Conservation (phyloP, 2,329 filamentous ascomycete genomes). For the Chaetomium globosum region DNA sequence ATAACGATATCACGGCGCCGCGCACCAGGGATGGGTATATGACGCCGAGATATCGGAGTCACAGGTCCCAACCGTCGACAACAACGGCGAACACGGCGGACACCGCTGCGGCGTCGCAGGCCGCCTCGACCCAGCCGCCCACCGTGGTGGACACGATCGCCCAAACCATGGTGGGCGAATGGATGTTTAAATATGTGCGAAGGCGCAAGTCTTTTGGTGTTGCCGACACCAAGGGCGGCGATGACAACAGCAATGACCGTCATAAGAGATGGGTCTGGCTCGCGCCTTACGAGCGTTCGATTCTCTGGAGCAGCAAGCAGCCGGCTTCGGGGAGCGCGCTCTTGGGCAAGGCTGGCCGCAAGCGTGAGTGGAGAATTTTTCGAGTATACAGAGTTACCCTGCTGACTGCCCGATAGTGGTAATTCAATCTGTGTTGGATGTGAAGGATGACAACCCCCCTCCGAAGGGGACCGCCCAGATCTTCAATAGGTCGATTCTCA, state of each 20-base stretch:
- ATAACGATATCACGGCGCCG: slow-evolving; percentile 70
- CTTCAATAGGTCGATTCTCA: slow-evolving; percentile 93
- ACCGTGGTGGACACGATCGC: slow-evolving; percentile 95
- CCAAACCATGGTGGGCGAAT: slow-evolving; percentile 97
- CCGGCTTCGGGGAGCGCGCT: slow-evolving; percentile 83
- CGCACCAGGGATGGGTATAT: slow-evolving; percentile 47
- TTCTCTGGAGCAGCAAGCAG: slow-evolving; percentile 98
- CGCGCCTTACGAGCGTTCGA: slow-evolving; percentile 90
- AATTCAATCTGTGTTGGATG: slow-evolving; percentile 95
- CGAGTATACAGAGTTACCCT: background rate
- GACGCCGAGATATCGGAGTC: slow-evolving; percentile 48
- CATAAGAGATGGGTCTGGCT: slow-evolving; percentile 99
- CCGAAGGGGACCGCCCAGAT: slow-evolving; percentile 68
- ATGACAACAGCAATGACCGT: slow-evolving; percentile 73
- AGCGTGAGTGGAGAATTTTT: slow-evolving; percentile 66
- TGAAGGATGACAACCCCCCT: slow-evolving; percentile 87
- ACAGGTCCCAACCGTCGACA: slow-evolving; percentile 62
- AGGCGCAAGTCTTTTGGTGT: slow-evolving; percentile 89
- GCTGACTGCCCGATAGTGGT: slow-evolving; percentile 61
- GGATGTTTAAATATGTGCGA: slow-evolving; percentile 91
- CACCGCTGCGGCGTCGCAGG: slow-evolving; percentile 55
- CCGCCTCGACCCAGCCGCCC: slow-evolving; percentile 66
- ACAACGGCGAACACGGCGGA: slow-evolving; percentile 56
- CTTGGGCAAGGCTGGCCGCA: slow-evolving; percentile 91
- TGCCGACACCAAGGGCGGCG: slow-evolving; percentile 64